Percentiles rank a stretch among this genome's conserved stretches.
phyloP scores from a whole-genome alignment of 2,329 filamentous ascomycete genomes.

The Beauveria scarabaeidicola region DNA sequence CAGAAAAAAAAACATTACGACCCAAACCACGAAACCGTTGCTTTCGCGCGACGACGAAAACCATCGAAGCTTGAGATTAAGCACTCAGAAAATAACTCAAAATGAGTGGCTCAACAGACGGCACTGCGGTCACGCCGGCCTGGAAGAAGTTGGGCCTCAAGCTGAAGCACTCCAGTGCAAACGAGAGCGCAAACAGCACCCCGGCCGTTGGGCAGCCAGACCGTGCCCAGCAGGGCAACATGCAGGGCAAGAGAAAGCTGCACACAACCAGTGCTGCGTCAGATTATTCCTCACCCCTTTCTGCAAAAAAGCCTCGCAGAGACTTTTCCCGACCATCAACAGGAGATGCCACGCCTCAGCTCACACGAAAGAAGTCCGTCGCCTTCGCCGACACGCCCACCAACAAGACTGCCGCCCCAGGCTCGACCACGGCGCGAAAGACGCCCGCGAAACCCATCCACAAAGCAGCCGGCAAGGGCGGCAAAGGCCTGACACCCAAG shows the following conservation, averaged over 20 bases:
- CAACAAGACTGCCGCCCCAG: constrained; percentile 16
- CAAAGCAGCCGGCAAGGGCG: constrained; percentile 20
- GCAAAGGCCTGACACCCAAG: constrained; percentile 20
- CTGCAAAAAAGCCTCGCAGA: constrained; percentile 12
- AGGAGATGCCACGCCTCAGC: constrained; percentile 16
- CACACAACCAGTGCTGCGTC: constrained; percentile 4
- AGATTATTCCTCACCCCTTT: constrained; percentile 8
- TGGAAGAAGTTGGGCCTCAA: constrained; percentile 58
- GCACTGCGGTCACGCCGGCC: constrained; percentile 29
- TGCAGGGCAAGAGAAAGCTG: constrained; percentile 12
- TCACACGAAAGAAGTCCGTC: constrained; percentile 38
- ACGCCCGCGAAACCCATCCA: constrained; percentile 27
- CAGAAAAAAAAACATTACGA: constrained; percentile 8
- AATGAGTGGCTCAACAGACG: constrained; percentile 9
- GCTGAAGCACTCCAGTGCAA: constrained; percentile 35
- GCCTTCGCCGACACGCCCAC: constrained; percentile 31
- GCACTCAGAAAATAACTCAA: not conserved
- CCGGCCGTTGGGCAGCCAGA: constrained; percentile 12
- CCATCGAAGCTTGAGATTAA: not conserved
- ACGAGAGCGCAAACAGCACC: constrained; percentile 4
- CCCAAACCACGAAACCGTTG: not conserved
- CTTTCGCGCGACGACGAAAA: not conserved
- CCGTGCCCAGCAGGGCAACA: constrained; percentile 11
- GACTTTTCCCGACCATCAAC: not conserved
- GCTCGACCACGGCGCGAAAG: constrained; percentile 19